phyloP scores from a whole-genome alignment of 2,329 filamentous ascomycete genomes.

The Trichoderma harzianum region DNA sequence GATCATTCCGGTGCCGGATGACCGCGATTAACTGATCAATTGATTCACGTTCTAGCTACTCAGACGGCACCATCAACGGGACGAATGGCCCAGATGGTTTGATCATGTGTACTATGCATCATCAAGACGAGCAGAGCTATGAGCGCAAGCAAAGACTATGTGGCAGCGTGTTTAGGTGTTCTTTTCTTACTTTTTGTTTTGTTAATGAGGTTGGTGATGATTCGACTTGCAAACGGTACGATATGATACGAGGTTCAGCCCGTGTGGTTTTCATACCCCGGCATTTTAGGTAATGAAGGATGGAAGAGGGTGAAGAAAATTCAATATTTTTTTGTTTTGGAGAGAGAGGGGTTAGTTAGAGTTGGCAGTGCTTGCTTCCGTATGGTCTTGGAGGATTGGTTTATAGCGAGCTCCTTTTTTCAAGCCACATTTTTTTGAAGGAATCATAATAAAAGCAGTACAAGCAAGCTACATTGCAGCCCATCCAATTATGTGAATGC shows the following conservation, averaged over 20 bases:
- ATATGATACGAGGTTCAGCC: conserved; percentile 10
- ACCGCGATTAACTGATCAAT: conserved; percentile 7
- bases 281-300: conserved; percentile 19
- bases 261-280: conserved; percentile 18
- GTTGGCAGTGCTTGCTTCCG: neutral
- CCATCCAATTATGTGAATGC: neutral
- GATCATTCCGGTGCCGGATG: conserved; percentile 31
- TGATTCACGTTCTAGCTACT: neutral
- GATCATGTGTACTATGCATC: neutral
- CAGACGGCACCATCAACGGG: neutral
- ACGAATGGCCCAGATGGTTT: too few species aligned
- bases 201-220: neutral
- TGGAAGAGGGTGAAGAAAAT: neutral
- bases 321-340: neutral
- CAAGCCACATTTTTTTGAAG: neutral
- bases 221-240: conserved; percentile 5
- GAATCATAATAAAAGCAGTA: neutral
- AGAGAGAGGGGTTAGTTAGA: neutral
- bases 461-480: neutral
- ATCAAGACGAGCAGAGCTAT: neutral
- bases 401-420: conserved; percentile 6
- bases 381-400: neutral
- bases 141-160: neutral
- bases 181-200: neutral
- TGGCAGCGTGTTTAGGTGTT: neutral